phyloP scores from a whole-genome alignment of 2,329 filamentous ascomycete genomes.

The Beauveria sp. region DNA sequence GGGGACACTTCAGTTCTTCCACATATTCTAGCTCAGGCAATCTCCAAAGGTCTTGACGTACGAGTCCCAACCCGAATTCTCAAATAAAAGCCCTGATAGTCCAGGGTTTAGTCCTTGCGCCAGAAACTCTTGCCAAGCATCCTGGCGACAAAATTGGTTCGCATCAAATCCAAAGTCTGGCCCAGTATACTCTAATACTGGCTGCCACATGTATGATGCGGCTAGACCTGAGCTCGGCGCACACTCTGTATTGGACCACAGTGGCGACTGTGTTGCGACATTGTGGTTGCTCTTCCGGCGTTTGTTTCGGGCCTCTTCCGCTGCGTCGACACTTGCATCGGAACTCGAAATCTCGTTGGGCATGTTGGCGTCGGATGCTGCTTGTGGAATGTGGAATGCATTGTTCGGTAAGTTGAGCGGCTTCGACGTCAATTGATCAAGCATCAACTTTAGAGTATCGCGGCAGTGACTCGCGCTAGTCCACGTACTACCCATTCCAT shows the following conservation, averaged over 20 bases:
- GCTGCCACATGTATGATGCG: slow-evolving; percentile 4
- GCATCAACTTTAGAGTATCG: neutral
- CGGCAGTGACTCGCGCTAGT: neutral
- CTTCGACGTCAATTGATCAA: neutral
- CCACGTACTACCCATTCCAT: neutral
- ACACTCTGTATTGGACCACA: neutral
- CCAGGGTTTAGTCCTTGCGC: neutral
- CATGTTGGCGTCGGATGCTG: neutral
- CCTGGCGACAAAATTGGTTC: neutral
- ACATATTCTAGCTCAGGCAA: neutral
- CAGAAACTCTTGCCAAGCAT: slow-evolving; percentile 1
- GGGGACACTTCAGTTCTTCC: no score
- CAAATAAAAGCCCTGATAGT: slow-evolving; percentile 2
- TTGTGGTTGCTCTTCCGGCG: neutral
- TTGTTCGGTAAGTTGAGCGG: neutral
- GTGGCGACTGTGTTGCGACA: neutral
- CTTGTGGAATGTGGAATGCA: no score
- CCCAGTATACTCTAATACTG: slow-evolving; percentile 9
- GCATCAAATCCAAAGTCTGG: slow-evolving; percentile 12
- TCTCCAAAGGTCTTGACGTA: slow-evolving; percentile 10
- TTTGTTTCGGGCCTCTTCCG: neutral
- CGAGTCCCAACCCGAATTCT: slow-evolving; percentile 6
- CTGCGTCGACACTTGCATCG: neutral
- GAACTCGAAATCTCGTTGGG: neutral
- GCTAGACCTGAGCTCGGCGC: no score